A percentile compares a stretch with the other conserved stretches of the same genome.
Conservation (phyloP, 345 rosid genomes). For the Viola odorata region DNA sequence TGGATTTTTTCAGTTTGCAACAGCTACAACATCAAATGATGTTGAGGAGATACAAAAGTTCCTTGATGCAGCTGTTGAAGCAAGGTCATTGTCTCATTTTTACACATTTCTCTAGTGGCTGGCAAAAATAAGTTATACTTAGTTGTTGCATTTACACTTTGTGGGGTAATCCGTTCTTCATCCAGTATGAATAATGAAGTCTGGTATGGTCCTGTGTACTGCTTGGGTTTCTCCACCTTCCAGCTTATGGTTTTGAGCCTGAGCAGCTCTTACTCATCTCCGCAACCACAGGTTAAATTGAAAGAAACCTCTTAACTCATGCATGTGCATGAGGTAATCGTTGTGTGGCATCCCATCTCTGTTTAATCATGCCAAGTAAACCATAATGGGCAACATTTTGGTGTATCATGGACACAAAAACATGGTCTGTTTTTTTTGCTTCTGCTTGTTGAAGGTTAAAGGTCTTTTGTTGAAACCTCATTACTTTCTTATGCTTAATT, state of each 20-base stretch:
- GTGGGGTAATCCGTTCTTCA: too few relatives aligned
- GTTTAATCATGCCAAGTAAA: too few relatives aligned
- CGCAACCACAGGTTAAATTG: background rate
- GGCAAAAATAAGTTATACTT: too few relatives aligned
- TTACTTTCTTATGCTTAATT: background rate
- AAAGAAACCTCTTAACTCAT: background rate
- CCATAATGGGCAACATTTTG: too few relatives aligned
- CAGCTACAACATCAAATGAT: slow-evolving; percentile 74
- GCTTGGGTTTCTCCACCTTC: background rate
- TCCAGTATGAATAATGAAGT: background rate
- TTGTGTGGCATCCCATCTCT: background rate
- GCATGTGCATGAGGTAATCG: too few relatives aligned
- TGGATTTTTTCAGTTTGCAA: slow-evolving; percentile 84
- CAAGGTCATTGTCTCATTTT: slow-evolving; percentile 51
- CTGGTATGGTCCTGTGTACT: background rate
- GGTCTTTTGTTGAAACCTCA: background rate
- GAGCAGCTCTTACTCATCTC: background rate
- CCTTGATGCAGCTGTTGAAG: slow-evolving; percentile 77
- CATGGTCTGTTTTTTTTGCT: background rate
- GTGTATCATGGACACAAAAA: background rate
- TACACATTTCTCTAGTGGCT: background rate
- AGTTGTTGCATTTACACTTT: too few relatives aligned
- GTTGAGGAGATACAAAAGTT: slow-evolving; percentile 88
- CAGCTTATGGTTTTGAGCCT: background rate
- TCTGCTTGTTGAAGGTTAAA: background rate